Evolutionary conservation across 2,329 filamentous ascomycete species (phyloP).

Genomic region (Bipolaris oryzae): DNA sequence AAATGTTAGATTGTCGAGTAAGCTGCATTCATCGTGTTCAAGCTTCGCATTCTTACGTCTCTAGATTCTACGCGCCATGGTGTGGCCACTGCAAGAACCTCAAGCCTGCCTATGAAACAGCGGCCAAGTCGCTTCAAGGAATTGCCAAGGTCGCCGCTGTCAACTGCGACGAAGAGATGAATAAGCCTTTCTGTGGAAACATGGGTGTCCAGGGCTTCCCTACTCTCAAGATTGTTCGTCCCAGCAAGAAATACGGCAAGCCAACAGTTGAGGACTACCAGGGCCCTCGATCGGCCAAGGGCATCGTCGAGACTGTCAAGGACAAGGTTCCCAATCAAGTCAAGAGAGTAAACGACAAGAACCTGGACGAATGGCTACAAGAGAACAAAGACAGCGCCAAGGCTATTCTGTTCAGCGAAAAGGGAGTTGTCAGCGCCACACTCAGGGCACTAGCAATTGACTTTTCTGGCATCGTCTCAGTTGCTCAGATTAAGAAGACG

Average conservation of each 20-base stretch:
- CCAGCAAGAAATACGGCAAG: conserved; percentile 78
- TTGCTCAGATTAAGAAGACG: conserved; percentile 85
- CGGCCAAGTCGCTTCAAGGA: conserved; percentile 84
- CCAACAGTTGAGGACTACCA: conserved; percentile 91
- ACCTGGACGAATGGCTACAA: conserved; percentile 74
- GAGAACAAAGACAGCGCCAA: conserved; percentile 74
- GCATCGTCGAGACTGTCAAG: conserved; percentile 82
- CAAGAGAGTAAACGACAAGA: conserved; percentile 77
- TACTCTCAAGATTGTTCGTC: conserved; percentile 90
- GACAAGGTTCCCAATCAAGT: conserved; percentile 93
- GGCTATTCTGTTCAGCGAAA: conserved; percentile 91
- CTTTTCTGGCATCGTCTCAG: conserved; percentile 77
- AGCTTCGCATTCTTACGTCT: conserved; percentile 13
- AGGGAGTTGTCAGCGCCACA: conserved; percentile 83
- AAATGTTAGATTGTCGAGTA: conserved; percentile 49
- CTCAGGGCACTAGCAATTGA: conserved; percentile 88
- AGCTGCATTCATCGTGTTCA: conserved; percentile 16
- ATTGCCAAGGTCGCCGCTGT: conserved; percentile 93
- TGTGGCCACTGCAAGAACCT: conserved; percentile 97
- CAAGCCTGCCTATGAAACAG: conserved; percentile 94
- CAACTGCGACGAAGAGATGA: conserved; percentile 91
- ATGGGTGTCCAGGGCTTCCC: conserved; percentile 95
- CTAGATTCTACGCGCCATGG: conserved; percentile 97
- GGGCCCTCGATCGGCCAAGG: conserved; percentile 80
- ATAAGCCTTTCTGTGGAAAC: conserved; percentile 83